Evolutionary conservation across 352 stramenopile species (phyloP).

Genomic region (Phytopythium delawarense): DNA sequence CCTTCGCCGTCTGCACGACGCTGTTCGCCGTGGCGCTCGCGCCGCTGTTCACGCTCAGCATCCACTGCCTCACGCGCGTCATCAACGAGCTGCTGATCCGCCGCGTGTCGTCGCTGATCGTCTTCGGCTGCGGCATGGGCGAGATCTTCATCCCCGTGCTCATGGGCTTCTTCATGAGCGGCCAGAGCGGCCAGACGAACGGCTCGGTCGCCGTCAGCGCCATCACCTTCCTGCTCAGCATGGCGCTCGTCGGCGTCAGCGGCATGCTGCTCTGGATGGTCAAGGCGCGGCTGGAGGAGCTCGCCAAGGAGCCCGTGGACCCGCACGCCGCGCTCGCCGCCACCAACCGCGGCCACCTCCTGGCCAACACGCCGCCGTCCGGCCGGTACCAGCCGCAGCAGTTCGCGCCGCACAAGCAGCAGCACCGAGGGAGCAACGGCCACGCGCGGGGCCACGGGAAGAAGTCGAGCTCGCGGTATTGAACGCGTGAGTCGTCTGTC

Average conservation of each 20-base stretch:
- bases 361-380: slow-evolving; percentile 1
- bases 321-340: slow-evolving; percentile 28
- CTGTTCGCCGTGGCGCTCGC: slow-evolving; percentile 63
- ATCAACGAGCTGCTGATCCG: slow-evolving; percentile 79
- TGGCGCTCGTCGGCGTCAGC: slow-evolving; percentile 65
- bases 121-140: slow-evolving; percentile 81
- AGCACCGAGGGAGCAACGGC: background rate
- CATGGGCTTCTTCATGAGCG: slow-evolving; percentile 87
- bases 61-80: slow-evolving; percentile 79
- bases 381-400: background rate
- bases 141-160: slow-evolving; percentile 81
- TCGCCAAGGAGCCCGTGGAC: slow-evolving; percentile 29
- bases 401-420: background rate
- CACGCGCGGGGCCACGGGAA: background rate
- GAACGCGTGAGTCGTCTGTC: background rate
- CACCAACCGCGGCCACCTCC: slow-evolving; percentile 12
- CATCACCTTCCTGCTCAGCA: slow-evolving; percentile 73
- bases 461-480: background rate
- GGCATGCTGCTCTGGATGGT: slow-evolving; percentile 72
- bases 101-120: slow-evolving; percentile 77
- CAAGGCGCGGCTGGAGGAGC: slow-evolving; percentile 49
- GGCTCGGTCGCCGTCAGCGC: slow-evolving; percentile 70
- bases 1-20: slow-evolving; percentile 50
- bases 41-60: slow-evolving; percentile 77
- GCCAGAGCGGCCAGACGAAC: slow-evolving; percentile 71